phyloP scores from a whole-genome alignment of 768 basidiomycete genomes.

The Pholiota molesta region DNA sequence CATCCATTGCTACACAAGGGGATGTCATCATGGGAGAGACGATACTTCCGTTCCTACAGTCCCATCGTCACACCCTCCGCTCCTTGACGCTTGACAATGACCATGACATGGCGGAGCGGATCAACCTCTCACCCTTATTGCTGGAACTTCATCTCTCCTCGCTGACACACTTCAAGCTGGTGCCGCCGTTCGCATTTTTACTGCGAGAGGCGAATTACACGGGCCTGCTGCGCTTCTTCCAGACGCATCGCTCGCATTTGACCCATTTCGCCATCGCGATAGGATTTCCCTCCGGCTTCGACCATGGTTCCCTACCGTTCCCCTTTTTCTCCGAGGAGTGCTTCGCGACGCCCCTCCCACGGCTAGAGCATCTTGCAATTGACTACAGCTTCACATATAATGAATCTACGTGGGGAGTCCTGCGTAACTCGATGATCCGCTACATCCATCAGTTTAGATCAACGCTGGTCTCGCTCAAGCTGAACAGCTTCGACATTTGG shows the following conservation, averaged over 20 bases:
- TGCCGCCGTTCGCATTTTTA: conserved; percentile 19
- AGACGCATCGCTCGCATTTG: conserved; percentile 21
- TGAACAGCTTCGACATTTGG: background rate
- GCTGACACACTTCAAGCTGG: conserved; percentile 21
- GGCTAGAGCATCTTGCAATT: conserved; percentile 11
- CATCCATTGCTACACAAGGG: conserved; percentile 18
- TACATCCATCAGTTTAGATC: conserved; percentile 12
- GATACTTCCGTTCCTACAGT: conserved; percentile 28
- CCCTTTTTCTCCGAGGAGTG: conserved; percentile 16
- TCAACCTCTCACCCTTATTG: conserved; percentile 21
- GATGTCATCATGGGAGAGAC: conserved; percentile 13
- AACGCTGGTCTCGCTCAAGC: conserved; percentile 13
- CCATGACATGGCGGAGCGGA: conserved; percentile 17
- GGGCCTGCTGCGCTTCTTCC: conserved; percentile 24
- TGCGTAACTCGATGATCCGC: conserved; percentile 2
- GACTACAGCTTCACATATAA: conserved; percentile 11
- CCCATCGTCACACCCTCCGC: conserved; percentile 20
- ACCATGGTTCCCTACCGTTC: conserved; percentile 5
- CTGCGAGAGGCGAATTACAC: conserved; percentile 18
- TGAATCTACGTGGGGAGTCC: too few species aligned
- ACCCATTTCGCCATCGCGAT: conserved; percentile 15
- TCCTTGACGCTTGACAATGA: conserved; percentile 19
- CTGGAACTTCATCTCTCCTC: conserved; percentile 18
- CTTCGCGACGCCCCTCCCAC: conserved; percentile 13
- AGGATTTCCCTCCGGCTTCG: background rate